Base-by-base conservation (phyloP, 257 asterid species). In the Dorcoceras hygrometricum region DNA sequence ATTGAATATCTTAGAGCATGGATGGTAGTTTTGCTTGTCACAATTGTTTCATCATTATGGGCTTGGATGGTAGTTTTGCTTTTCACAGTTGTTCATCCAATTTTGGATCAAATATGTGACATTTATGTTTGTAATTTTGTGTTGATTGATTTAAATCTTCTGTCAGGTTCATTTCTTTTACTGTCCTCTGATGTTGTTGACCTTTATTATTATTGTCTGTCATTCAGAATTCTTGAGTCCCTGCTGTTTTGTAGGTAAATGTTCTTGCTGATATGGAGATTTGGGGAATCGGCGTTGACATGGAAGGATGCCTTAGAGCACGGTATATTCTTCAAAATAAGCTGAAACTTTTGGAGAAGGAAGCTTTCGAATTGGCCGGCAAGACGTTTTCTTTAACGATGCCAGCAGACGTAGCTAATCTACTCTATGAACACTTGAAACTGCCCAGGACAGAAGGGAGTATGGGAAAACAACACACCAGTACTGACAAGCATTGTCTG, bases 231-330 rank as follows among this genome's bases (percentile, higher is more conserved):
- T 58, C 63, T 71, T 8, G 69, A 25, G 23, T 60, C 28, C 31
- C 23, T 11, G 62, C 67, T 58, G 25, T 73, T 32, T 74, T 80
- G 71, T 75, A 93, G 99, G 91, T 77, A 36, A 75, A 85, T 62
- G 77, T 93, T 80, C 96, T 93, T 78, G 95, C 95, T 66, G 90
- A 90, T 79, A 93, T 93, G 97, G 99, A 93, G 90, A 80, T 81
- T 43, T 84, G 84, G 69, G 99, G 99, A 65, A 88, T 93, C 72
- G 99, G 99, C 65, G 96, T 93, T 73, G 97, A 93, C 82, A 86
- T 93, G 95, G 99, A 93, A 74, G 90, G 94, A 69, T 93, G 99
- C 79, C 89, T 90, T 71, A 82, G 64, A 70, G 95, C 95, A 9
- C 84, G 96, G 36, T 78, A 86, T 73, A 72, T 85, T 60, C 80